phyloP scores from a whole-genome alignment of 805 yeast species.

The Saccharomycopsis fodiens region DNA sequence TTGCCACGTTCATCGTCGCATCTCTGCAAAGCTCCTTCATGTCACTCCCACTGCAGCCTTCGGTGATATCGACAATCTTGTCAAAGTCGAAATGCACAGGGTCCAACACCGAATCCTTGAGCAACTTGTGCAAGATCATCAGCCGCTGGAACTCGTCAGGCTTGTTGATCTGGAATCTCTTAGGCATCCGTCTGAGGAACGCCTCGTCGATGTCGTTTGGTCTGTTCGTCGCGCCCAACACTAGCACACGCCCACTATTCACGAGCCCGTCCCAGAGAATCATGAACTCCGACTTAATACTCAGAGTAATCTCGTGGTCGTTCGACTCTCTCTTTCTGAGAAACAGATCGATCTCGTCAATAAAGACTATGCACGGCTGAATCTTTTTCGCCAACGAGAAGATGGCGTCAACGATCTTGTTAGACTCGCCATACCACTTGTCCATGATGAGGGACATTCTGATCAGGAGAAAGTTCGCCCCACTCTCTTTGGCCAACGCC shows the following conservation, averaged over 20 bases:
- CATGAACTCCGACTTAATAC: constrained; percentile 95
- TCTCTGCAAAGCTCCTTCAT: constrained; percentile 85
- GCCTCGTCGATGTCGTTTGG: constrained; percentile 90
- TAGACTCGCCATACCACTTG: constrained; percentile 96
- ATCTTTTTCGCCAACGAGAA: constrained; percentile 83
- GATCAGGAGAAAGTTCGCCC: constrained; percentile 84
- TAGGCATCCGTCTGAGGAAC: constrained; percentile 87
- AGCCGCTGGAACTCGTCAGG: constrained; percentile 64
- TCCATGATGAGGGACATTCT: constrained; percentile 93
- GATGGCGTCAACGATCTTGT: constrained; percentile 87
- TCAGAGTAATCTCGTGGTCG: constrained; percentile 94
- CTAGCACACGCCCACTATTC: constrained; percentile 71
- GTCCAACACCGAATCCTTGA: constrained; percentile 59
- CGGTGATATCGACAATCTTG: constrained; percentile 52
- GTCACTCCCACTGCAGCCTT: constrained; percentile 85
- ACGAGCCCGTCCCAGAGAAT: constrained; percentile 92
- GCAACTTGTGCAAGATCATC: constrained; percentile 60
- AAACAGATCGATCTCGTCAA: constrained; percentile 94
- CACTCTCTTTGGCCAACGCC: constrained; percentile 86
- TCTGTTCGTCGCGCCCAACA: constrained; percentile 92
- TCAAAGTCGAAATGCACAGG: constrained; percentile 47
- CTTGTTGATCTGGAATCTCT: constrained; percentile 68
- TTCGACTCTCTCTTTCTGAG: constrained; percentile 73
- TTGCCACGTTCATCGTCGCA: constrained; percentile 83
- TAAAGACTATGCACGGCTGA: constrained; percentile 90